A percentile compares a stretch with the other conserved stretches of the same genome.
phyloP scores from a whole-genome alignment of 257 asterid species.

The Plectranthus barbatus region DNA sequence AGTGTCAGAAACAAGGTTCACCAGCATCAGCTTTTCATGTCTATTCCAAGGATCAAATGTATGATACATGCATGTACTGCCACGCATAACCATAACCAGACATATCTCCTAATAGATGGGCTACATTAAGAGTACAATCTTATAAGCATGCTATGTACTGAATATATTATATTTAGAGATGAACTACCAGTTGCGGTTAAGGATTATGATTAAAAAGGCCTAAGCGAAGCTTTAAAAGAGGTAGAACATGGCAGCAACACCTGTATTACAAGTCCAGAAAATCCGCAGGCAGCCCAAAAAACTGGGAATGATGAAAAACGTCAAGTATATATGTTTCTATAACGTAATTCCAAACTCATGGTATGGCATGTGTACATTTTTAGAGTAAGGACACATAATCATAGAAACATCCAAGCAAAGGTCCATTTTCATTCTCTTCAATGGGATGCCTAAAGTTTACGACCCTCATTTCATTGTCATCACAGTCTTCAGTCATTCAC shows the following conservation, averaged over 20 bases:
- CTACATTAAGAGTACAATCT: neutral
- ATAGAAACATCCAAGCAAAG: neutral
- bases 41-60: neutral
- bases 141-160: neutral
- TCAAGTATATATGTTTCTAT: neutral
- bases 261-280: too few relatives aligned
- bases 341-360: neutral
- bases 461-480: neutral
- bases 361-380: neutral
- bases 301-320: neutral
- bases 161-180: neutral
- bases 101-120: neutral
- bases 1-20: conserved; percentile 7
- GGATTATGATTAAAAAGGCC: too few relatives aligned
- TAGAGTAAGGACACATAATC: neutral
- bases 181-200: neutral
- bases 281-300: neutral
- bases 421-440: neutral
- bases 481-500: neutral
- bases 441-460: neutral
- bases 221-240: neutral
- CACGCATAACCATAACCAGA: neutral
- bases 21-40: conserved; percentile 7
- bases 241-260: too few relatives aligned
- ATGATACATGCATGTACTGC: neutral